Conservation (phyloP, 2,329 filamentous ascomycete species). For the Trichoderma atroviride region DNA sequence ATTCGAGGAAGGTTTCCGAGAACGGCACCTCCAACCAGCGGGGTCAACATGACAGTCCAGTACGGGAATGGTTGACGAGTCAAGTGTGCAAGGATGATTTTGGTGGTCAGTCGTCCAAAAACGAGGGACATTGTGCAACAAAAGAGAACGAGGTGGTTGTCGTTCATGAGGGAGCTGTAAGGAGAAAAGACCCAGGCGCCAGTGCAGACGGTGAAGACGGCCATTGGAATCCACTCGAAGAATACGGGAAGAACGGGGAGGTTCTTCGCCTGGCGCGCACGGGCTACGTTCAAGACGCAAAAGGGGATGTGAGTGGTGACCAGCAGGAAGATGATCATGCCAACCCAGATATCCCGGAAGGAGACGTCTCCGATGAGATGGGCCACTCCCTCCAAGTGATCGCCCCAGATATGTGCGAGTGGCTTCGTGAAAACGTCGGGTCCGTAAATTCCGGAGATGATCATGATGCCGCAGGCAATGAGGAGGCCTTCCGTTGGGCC, state of each 20-base stretch:
- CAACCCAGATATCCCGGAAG: slow-evolving; percentile 88
- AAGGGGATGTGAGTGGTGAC: slow-evolving; percentile 79
- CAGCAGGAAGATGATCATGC: slow-evolving; percentile 66
- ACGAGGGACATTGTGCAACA: slow-evolving; percentile 95
- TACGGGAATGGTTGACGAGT: slow-evolving; percentile 93
- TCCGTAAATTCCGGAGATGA: slow-evolving; percentile 82
- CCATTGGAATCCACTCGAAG: slow-evolving; percentile 91
- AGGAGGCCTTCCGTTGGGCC: slow-evolving; percentile 94
- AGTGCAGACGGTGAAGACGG: slow-evolving; percentile 74
- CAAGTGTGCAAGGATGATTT: slow-evolving; percentile 96
- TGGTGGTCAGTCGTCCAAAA: slow-evolving; percentile 97
- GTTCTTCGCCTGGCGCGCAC: slow-evolving; percentile 70
- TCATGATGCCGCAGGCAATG: slow-evolving; percentile 84
- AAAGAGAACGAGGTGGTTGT: slow-evolving; percentile 90
- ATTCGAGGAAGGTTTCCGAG: slow-evolving; percentile 80
- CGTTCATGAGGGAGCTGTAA: slow-evolving; percentile 74
- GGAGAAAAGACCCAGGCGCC: slow-evolving; percentile 88
- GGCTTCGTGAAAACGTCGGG: slow-evolving; percentile 83
- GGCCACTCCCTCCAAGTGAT: slow-evolving; percentile 52
- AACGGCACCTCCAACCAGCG: slow-evolving; percentile 81
- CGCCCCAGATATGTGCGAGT: slow-evolving; percentile 69
- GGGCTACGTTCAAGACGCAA: slow-evolving; percentile 83
- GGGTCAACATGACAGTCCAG: slow-evolving; percentile 90
- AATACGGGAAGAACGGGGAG: slow-evolving; percentile 82
- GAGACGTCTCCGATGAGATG: slow-evolving; percentile 68